Percentiles rank a stretch among this genome's conserved stretches.
These are phyloP conservation scores for Amanita rubescens DNA, from an alignment of 768 basidiomycete species.

Conservation along the genomic window DNA sequence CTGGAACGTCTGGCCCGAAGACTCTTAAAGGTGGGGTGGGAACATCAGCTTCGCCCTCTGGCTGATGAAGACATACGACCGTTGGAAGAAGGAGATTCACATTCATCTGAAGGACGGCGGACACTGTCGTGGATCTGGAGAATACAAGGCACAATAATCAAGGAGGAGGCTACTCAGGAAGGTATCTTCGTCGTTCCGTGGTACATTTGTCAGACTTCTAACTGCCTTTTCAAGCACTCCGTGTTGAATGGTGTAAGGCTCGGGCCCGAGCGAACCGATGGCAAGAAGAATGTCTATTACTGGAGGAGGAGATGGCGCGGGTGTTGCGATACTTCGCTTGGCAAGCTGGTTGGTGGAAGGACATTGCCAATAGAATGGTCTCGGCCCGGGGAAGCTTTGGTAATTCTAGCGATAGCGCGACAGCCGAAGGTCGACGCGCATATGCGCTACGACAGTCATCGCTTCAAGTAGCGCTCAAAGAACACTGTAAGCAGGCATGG, in stretches of 20 bases:
- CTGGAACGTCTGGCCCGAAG: neutral
- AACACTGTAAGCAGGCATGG: neutral
- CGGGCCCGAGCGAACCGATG: neutral
- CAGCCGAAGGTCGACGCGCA: neutral
- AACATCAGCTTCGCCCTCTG: neutral
- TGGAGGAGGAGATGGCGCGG: conserved; percentile 1
- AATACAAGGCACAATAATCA: neutral
- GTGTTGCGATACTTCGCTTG: neutral
- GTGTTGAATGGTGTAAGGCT: conserved; percentile 3
- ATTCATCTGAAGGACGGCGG: neutral
- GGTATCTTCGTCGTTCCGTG: neutral
- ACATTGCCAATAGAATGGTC: too few species aligned
- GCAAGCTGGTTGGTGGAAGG: neutral
- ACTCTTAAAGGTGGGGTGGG: neutral
- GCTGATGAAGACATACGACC: neutral
- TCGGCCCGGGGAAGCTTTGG: too few species aligned
- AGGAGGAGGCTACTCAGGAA: neutral
- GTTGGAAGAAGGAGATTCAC: neutral
- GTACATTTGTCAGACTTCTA: neutral
- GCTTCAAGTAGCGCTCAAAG: neutral
- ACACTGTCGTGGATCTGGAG: neutral
- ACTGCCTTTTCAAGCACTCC: neutral
- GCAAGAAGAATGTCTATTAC: conserved; percentile 2
- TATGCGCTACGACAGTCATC: neutral
- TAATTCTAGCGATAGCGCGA: too few species aligned